These are phyloP conservation scores for Komagataella phaffii DNA, from an alignment of 805 yeast genomes.

Conservation along the genomic window DNA sequence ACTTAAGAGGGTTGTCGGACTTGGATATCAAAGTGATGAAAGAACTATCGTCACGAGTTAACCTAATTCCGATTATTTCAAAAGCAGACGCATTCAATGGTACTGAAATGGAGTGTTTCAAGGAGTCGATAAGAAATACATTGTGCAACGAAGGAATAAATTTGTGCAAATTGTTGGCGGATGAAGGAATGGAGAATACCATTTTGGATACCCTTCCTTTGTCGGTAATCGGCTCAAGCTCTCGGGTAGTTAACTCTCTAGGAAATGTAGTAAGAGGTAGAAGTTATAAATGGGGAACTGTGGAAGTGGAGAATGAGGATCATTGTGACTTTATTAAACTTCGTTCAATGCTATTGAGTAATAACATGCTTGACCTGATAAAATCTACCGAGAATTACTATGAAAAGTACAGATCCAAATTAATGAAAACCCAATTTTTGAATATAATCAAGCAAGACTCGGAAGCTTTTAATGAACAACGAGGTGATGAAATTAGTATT, in stretches of 20 bases:
- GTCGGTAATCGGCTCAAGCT: slow-evolving; percentile 57
- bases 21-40: slow-evolving; percentile 66
- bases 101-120: slow-evolving; percentile 40
- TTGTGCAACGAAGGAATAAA: slow-evolving; percentile 42
- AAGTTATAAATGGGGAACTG: slow-evolving; percentile 74
- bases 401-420: slow-evolving; percentile 50
- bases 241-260: slow-evolving; percentile 24
- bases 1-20: slow-evolving; percentile 44
- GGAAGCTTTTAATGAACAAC: not conserved
- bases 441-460: not conserved
- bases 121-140: slow-evolving; percentile 34
- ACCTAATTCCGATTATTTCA: slow-evolving; percentile 70
- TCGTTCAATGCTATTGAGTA: slow-evolving; percentile 50
- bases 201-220: slow-evolving; percentile 43
- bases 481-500: not conserved
- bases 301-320: slow-evolving; percentile 64
- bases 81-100: slow-evolving; percentile 66
- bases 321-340: slow-evolving; percentile 69
- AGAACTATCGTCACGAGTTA: slow-evolving; percentile 56
- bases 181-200: slow-evolving; percentile 21
- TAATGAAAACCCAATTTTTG: slow-evolving; percentile 33
- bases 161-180: slow-evolving; percentile 34
- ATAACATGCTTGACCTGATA: slow-evolving; percentile 68
- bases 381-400: slow-evolving; percentile 67
- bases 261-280: slow-evolving; percentile 57